Conservation (phyloP, 768 basidiomycete species). For the Kwoniella heveanensis region DNA sequence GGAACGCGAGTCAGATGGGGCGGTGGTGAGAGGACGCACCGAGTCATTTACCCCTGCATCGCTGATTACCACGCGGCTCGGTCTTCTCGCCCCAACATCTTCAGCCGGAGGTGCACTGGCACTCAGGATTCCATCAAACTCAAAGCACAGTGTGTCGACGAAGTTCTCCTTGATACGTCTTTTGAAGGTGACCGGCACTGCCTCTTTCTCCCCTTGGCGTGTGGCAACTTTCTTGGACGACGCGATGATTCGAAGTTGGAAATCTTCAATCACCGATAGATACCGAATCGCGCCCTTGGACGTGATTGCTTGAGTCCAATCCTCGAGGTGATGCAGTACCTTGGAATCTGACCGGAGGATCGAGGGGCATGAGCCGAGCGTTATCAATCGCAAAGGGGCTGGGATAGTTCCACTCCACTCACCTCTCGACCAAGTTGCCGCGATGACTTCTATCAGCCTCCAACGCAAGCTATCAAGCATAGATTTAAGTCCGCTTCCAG, state of each 20-base stretch:
- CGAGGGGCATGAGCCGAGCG: constrained; percentile 5
- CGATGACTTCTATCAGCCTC: constrained; percentile 81
- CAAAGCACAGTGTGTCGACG: constrained; percentile 45
- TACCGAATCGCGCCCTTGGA: constrained; percentile 66
- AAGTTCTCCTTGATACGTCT: constrained; percentile 45
- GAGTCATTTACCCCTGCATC: constrained; percentile 36
- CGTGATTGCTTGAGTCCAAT: constrained; percentile 64
- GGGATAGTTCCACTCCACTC: too few species aligned
- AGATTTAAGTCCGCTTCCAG: constrained; percentile 64
- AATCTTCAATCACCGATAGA: constrained; percentile 73
- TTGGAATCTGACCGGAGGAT: constrained; percentile 66
- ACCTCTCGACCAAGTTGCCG: constrained; percentile 82
- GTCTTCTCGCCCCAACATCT: constrained; percentile 30
- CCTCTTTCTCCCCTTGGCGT: constrained; percentile 33
- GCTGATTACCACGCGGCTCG: constrained; percentile 37
- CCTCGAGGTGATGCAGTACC: constrained; percentile 78
- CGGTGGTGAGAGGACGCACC: too few species aligned
- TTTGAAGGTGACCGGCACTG: constrained; percentile 31
- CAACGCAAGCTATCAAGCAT: constrained; percentile 80
- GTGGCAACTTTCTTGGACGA: constrained; percentile 35
- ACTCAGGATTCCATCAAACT: constrained; percentile 41
- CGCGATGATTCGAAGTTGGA: constrained; percentile 60
- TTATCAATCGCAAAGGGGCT: too few species aligned
- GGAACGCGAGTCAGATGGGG: too few species aligned
- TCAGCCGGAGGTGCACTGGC: background rate